Evolutionary conservation across 2,329 filamentous ascomycete genomes (phyloP), one percentile per base, ranked within the genome.

Genomic region (Trichoderma oligosporum): DNA sequence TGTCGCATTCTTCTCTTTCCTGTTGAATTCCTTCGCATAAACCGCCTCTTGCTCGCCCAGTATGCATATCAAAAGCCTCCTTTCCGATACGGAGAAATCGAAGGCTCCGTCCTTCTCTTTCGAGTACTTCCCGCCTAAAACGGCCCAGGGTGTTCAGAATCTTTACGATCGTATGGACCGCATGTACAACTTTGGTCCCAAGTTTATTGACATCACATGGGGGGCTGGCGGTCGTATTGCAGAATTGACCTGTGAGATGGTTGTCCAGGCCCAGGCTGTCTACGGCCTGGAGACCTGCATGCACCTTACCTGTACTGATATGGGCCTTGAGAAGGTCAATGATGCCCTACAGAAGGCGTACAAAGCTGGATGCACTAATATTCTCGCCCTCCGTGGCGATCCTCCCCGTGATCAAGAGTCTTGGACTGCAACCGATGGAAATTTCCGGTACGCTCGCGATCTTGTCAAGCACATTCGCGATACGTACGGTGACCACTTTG

Each of bases 101-200:
- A 85, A 86, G 71, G 83, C 88, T 68, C 88, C 92, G 58, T 94
- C 91, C 70, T 97, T 97, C 80, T 99, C 94, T 60, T 99, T 99
- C 78, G 94, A 99, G 74, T 99, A 96, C 81, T 99, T 99, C 76
- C 94, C 94, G 51, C 94, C 94, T 36, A 99, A 99, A 79, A 99
- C 94, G 7, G 88, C 90, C 9, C 90, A 94, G 76, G 94, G 94
- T 81, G 93, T 99, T 11, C 94, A 99, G 77, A 99, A 99, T 73
- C 86, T 99, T 58, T 99, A 99, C 80, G 94, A 99, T 67, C 90
- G 94, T 66, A 97, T 99, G 89, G 94, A 99, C 76, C 91, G 92
- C 75, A 99, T 99, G 94, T 91, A 96, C 74, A 84, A 87, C 68
- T 84, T 95, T 62, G 94, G 91, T 1, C 94, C 93, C 62, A 88